phyloP scores from a whole-genome alignment of 345 rosid species.

The Citrus glauca region DNA sequence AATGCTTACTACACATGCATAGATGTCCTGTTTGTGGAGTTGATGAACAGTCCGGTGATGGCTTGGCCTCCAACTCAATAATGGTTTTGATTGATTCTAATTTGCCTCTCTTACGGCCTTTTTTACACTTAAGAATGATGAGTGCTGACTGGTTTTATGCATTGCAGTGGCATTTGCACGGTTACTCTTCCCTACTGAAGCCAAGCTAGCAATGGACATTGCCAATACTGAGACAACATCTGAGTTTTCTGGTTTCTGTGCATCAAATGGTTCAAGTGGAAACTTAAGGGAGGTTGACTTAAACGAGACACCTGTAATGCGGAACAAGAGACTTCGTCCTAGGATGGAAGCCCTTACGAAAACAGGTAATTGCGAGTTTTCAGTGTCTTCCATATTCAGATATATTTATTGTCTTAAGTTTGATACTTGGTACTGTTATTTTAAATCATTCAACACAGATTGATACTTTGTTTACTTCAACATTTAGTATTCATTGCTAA shows the following conservation, averaged over 20 bases:
- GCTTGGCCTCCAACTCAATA: not conserved
- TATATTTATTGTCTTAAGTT: not conserved
- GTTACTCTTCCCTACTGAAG: slow-evolving; percentile 81
- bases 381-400: not conserved
- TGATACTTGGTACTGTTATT: not conserved
- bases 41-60: not conserved
- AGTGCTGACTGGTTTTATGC: slow-evolving; percentile 14
- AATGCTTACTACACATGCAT: not conserved
- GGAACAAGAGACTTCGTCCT: slow-evolving; percentile 55
- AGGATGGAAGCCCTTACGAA: slow-evolving; percentile 87
- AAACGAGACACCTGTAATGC: slow-evolving; percentile 81
- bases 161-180: slow-evolving; percentile 85
- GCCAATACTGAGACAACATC: slow-evolving; percentile 69
- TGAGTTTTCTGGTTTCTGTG: slow-evolving; percentile 60
- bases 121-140: not conserved
- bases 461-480: not conserved
- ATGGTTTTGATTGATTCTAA: slow-evolving; percentile 4
- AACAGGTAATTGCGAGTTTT: slow-evolving; percentile 53
- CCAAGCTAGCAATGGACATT: slow-evolving; percentile 87
- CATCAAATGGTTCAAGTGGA: slow-evolving; percentile 53
- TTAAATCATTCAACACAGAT: too few relatives aligned
- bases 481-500: not conserved
- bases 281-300: slow-evolving; percentile 77
- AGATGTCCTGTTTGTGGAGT: not conserved
- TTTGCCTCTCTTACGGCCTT: not conserved